These are phyloP conservation scores for Peronospora destructor DNA, from an alignment of 352 stramenopile genomes.

Conservation along the genomic window DNA sequence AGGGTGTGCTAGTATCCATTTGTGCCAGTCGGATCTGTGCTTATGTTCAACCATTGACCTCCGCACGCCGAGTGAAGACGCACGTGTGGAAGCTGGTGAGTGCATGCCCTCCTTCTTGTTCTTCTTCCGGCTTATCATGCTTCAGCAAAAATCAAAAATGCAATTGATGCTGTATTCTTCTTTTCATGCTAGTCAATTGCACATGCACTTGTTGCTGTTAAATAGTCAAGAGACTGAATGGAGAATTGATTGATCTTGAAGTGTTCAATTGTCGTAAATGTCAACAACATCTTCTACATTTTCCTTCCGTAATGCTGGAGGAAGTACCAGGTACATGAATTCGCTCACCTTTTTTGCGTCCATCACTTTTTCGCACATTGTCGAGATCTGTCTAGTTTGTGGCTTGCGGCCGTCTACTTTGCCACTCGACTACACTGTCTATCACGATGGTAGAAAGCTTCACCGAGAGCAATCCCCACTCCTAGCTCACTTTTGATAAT, in stretches of 20 bases:
- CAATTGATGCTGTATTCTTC: too few relatives aligned
- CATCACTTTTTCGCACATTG: constrained; percentile 14
- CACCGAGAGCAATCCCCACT: constrained; percentile 1
- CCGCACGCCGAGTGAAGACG: too few relatives aligned
- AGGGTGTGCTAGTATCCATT: too few relatives aligned
- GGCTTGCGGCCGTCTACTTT: background rate
- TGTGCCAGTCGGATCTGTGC: too few relatives aligned
- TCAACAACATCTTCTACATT: background rate
- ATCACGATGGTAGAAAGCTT: constrained; percentile 1
- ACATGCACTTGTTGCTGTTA: background rate
- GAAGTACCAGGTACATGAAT: constrained; percentile 2
- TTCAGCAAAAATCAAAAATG: too few relatives aligned
- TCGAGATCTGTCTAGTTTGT: constrained; percentile 11
- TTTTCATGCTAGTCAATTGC: constrained; percentile 18
- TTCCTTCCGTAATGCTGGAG: background rate
- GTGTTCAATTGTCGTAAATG: background rate
- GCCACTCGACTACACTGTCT: background rate
- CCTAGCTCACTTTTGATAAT: constrained; percentile 24
- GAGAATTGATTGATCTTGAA: background rate
- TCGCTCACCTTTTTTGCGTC: constrained; percentile 12
- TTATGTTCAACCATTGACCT: too few relatives aligned
- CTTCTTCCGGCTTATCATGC: too few relatives aligned
- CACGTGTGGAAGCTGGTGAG: too few relatives aligned
- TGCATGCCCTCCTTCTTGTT: too few relatives aligned
- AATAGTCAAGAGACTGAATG: background rate